Conservation (phyloP, 164 flowering plant genomes). For the Buxus sempervirens region DNA sequence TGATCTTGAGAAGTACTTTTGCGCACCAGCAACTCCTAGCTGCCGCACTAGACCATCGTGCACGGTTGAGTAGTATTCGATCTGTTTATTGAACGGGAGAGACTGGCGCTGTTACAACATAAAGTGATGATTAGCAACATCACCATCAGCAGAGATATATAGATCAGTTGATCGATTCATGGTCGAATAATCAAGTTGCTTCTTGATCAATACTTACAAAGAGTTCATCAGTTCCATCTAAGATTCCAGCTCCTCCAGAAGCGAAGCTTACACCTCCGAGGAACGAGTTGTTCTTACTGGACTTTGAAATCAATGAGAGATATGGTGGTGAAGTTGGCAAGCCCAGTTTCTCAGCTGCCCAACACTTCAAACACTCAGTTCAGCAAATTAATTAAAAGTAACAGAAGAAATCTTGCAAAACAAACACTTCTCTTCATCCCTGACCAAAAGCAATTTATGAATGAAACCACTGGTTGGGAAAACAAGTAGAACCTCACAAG, state of each 20-base stretch:
- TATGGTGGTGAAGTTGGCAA: slow-evolving; percentile 56
- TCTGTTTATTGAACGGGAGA: slow-evolving; percentile 46
- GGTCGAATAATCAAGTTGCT: too few relatives aligned
- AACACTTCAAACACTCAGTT: not conserved
- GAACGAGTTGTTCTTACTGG: slow-evolving; percentile 24
- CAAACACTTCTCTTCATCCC: too few relatives aligned
- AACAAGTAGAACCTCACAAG: not conserved
- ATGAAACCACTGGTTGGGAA: too few relatives aligned
- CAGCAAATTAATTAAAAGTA: too few relatives aligned
- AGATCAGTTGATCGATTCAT: too few relatives aligned
- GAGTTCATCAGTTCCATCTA: slow-evolving; percentile 37
- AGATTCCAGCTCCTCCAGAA: slow-evolving; percentile 80
- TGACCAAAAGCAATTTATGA: too few relatives aligned
- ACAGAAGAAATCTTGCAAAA: too few relatives aligned
- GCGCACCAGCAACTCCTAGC: slow-evolving; percentile 39
- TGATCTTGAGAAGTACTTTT: slow-evolving; percentile 46
- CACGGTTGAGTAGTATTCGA: slow-evolving; percentile 42
- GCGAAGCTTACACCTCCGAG: slow-evolving; percentile 71
- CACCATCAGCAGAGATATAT: too few relatives aligned
- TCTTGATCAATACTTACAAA: slow-evolving; percentile 45
- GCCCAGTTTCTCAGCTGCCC: slow-evolving; percentile 68
- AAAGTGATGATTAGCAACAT: not conserved
- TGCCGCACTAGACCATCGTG: slow-evolving; percentile 31
- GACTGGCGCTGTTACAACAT: slow-evolving; percentile 32
- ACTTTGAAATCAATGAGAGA: slow-evolving; percentile 32